Evolutionary conservation across 2,329 filamentous ascomycete species (phyloP).

Genomic region (Chaetomiaceae sp.): DNA sequence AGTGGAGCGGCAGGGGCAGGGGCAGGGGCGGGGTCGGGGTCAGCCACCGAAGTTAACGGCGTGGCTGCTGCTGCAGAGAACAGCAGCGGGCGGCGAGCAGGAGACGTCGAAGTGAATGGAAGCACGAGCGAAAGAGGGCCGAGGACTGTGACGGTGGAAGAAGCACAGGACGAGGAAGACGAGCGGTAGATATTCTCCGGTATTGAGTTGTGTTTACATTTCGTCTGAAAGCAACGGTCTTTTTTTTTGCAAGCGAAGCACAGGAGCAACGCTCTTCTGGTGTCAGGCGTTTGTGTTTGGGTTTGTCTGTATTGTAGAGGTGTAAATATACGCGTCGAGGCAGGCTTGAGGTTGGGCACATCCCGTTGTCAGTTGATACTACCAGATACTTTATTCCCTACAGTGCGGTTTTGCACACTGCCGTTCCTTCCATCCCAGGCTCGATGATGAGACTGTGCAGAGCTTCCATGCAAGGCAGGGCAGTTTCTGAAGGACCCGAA

Average conservation of each 20-base stretch:
- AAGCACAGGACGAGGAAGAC: slow-evolving; percentile 37
- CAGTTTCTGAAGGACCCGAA: too few species aligned
- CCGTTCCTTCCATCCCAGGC: too few species aligned
- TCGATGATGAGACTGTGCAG: too few species aligned
- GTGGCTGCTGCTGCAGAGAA: slow-evolving; percentile 6
- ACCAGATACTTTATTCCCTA: too few species aligned
- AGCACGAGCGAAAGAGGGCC: slow-evolving; percentile 33
- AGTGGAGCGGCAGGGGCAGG: too few species aligned
- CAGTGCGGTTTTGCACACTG: too few species aligned
- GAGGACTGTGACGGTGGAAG: slow-evolving; percentile 41
- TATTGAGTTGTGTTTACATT: background rate
- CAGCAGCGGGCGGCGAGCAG: slow-evolving; percentile 8
- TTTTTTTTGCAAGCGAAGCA: background rate
- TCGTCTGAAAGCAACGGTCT: background rate
- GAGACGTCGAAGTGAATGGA: slow-evolving; percentile 18
- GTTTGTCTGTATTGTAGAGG: background rate
- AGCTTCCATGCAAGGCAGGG: too few species aligned
- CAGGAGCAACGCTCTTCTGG: background rate
- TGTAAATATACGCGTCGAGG: background rate
- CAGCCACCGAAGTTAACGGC: background rate
- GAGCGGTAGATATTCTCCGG: background rate
- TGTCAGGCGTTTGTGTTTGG: background rate
- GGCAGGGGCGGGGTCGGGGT: too few species aligned
- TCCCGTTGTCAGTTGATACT: too few species aligned
- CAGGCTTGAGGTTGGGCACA: too few species aligned